A percentile compares a stretch with the other conserved stretches of the same genome.
Conservation (phyloP, 768 basidiomycete genomes). For the Guyanaporus albipodus region DNA sequence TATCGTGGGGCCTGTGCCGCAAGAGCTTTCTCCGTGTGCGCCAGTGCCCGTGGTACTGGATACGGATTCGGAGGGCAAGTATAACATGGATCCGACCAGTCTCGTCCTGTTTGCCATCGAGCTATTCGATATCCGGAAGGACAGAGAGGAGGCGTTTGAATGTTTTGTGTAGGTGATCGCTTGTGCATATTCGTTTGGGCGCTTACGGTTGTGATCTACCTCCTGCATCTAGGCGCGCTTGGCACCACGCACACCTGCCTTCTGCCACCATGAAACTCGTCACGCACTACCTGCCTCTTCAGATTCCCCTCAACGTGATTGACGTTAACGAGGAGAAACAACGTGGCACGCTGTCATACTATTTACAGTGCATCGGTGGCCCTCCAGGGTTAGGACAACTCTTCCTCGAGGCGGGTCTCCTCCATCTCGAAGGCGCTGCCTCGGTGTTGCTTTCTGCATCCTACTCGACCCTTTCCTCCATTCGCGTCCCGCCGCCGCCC, state of each 20-base stretch:
- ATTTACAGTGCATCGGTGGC: conserved; percentile 64
- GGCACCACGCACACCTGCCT: conserved; percentile 73
- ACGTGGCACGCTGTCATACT: conserved; percentile 57
- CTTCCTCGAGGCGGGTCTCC: conserved; percentile 73
- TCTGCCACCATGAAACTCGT: conserved; percentile 76
- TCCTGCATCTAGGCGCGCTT: conserved; percentile 56
- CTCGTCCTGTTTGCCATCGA: conserved; percentile 69
- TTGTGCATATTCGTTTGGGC: not conserved
- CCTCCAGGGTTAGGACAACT: conserved; percentile 64
- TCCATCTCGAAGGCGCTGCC: conserved; percentile 80
- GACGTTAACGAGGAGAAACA: conserved; percentile 36
- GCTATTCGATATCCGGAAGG: conserved; percentile 67
- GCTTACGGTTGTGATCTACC: not conserved
- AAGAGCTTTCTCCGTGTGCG: conserved; percentile 50
- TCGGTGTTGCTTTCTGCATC: conserved; percentile 67
- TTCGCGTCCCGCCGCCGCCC: conserved; percentile 57
- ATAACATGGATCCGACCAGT: conserved; percentile 87
- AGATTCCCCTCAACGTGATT: conserved; percentile 38
- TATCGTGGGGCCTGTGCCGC: conserved; percentile 68
- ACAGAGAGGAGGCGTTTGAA: conserved; percentile 77
- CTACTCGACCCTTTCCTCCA: conserved; percentile 72
- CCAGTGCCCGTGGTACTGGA: conserved; percentile 53
- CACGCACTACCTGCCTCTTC: conserved; percentile 65
- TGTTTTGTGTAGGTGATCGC: conserved; percentile 60
- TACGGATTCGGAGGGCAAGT: conserved; percentile 50